Conservation (phyloP, 2,329 filamentous ascomycete species). For the Pseudogymnoascus sp. region DNA sequence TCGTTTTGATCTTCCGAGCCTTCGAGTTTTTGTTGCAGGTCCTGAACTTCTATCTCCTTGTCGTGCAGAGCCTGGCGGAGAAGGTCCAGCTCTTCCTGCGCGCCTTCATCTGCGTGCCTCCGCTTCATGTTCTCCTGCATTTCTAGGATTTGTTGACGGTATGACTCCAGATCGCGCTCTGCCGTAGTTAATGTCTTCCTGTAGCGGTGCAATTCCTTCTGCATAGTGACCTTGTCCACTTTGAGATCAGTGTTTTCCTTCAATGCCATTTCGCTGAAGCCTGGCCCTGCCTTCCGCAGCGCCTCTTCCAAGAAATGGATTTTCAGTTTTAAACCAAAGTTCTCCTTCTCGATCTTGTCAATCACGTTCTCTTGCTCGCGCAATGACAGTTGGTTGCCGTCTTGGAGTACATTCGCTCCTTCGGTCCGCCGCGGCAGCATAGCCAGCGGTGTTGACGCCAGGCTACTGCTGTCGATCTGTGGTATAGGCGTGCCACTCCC, state of each 20-base stretch:
- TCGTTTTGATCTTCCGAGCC: constrained; percentile 48
- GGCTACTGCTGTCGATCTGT: constrained; percentile 69
- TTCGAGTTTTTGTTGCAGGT: constrained; percentile 53
- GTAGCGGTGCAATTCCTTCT: constrained; percentile 76
- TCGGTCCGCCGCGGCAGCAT: constrained; percentile 56
- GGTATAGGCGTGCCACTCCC: constrained; percentile 67
- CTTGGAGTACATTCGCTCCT: constrained; percentile 63
- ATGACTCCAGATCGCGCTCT: constrained; percentile 78
- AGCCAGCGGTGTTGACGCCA: constrained; percentile 73
- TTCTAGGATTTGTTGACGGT: constrained; percentile 72
- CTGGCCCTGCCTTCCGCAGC: constrained; percentile 75
- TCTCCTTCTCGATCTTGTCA: constrained; percentile 95
- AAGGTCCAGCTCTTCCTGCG: constrained; percentile 53
- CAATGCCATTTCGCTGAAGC: constrained; percentile 80
- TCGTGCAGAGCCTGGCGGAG: constrained; percentile 50
- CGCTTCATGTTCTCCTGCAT: constrained; percentile 75
- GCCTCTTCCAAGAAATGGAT: constrained; percentile 95
- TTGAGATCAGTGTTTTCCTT: constrained; percentile 96
- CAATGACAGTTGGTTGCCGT: constrained; percentile 84
- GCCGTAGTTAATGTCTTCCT: constrained; percentile 76
- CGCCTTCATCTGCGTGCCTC: constrained; percentile 63
- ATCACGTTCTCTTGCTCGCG: constrained; percentile 94
- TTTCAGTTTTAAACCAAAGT: constrained; percentile 92
- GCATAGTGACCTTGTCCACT: constrained; percentile 83
- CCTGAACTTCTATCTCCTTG: constrained; percentile 40